Evolutionary conservation across 305 asterid species (phyloP).

Genomic region (Solanum hybrid): DNA sequence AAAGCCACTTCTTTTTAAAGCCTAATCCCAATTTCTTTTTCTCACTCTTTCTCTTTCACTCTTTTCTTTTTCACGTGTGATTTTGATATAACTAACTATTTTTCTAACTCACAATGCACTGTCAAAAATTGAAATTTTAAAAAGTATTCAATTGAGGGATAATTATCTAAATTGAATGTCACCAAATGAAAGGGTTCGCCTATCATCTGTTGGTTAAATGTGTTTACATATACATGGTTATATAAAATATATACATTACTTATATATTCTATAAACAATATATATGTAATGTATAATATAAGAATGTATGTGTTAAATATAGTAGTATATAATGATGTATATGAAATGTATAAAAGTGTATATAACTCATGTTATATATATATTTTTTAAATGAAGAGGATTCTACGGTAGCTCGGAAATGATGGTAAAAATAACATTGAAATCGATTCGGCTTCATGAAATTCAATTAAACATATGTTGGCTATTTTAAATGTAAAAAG

Average conservation of each 20-base stretch:
- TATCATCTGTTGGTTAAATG: background rate
- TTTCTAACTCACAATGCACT: background rate
- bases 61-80: background rate
- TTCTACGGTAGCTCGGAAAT: background rate
- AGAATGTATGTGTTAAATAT: no score
- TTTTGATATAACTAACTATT: background rate
- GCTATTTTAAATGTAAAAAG: background rate
- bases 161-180: background rate
- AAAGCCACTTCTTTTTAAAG: background rate
- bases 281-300: background rate
- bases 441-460: background rate
- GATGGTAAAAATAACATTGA: background rate
- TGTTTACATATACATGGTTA: background rate
- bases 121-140: background rate
- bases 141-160: background rate
- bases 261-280: background rate
- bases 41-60: background rate
- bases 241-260: background rate
- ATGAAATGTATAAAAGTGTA: background rate
- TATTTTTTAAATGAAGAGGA: background rate
- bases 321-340: background rate
- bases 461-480: background rate
- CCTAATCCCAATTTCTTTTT: background rate
- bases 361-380: background rate
- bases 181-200: background rate